Evolutionary conservation across 2,329 filamentous ascomycete species (phyloP).

Genomic region (Trichoderma aggressivum): DNA sequence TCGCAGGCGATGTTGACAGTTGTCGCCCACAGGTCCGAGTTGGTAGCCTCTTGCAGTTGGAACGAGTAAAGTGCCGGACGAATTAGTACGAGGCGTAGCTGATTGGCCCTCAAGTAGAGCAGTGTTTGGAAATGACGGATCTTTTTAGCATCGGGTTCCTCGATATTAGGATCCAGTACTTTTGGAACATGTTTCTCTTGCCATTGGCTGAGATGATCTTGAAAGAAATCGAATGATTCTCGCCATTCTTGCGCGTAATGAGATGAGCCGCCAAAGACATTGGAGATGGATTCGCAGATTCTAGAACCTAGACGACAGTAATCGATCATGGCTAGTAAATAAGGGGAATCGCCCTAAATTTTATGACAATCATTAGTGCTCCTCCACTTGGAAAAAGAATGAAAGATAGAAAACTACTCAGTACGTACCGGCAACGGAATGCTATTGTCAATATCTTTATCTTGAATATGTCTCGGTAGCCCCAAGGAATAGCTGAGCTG

Average conservation of each 20-base stretch:
- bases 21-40: background rate
- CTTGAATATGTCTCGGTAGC: background rate
- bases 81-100: background rate
- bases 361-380: background rate
- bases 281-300: background rate
- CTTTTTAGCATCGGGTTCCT: background rate
- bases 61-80: background rate
- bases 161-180: background rate
- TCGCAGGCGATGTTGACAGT: background rate
- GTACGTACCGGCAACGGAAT: background rate
- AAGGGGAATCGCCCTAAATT: background rate
- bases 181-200: background rate
- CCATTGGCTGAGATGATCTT: background rate
- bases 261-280: background rate
- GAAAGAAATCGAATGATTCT: background rate
- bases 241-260: background rate
- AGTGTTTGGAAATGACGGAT: background rate
- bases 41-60: background rate
- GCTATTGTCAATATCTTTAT: background rate
- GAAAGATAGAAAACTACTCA: background rate
- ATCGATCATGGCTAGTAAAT: background rate
- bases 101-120: background rate
- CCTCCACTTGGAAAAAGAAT: background rate
- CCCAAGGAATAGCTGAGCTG: background rate
- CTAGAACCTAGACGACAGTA: background rate